Base-by-base conservation (phyloP, 345 rosid species). In the Lepidium didymum region DNA sequence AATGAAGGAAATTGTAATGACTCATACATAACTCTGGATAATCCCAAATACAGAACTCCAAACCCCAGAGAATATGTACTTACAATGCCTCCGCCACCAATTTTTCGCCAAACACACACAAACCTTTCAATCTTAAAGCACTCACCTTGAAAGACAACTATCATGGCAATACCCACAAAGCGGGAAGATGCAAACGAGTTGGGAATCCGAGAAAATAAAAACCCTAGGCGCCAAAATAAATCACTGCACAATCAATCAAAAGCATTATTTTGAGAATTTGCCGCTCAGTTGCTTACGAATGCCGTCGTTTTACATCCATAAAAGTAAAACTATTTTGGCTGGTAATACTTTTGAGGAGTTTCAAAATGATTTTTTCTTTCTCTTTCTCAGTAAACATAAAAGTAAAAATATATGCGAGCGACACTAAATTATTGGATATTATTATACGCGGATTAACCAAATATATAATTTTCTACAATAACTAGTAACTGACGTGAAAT, bases 171-270 rank as follows among this genome's bases (percentile, higher is more conserved):
- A 53, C 31, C 45, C 56, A 23, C 12, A 21, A 27, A 56, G 37
- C 37, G 13, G 23, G 35, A 21, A 67, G 50, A 69, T 47, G 19
- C 16, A 23, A 51, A 43, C 2, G 62, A 68, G 9, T 56, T 41
- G 42, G 25, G 1, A 46, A 67, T 43, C 64, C 49, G 16, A 21
- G 45, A 31, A 14, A 56, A 31, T 33, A 50, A 52, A 35, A 70
- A 51, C 68, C 67, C 67, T 60, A 70, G 7, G 68, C 44, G 35
- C 74, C 68, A 61, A 69, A 68, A 36, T 10, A 7, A 15, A 56
- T 18, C 43, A 42, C 44, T 67, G 14, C 19, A 33, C 59, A 13
- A 50, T 25, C 47, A 40, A 8, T 16, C 18, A 67, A 31, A 16
- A 15, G 12, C 67, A 16, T 46, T 38, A 23, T 4, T 35, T 5